Conservation (phyloP, 371 early-diverging fungal species). For the Apophysomyces sp. region DNA sequence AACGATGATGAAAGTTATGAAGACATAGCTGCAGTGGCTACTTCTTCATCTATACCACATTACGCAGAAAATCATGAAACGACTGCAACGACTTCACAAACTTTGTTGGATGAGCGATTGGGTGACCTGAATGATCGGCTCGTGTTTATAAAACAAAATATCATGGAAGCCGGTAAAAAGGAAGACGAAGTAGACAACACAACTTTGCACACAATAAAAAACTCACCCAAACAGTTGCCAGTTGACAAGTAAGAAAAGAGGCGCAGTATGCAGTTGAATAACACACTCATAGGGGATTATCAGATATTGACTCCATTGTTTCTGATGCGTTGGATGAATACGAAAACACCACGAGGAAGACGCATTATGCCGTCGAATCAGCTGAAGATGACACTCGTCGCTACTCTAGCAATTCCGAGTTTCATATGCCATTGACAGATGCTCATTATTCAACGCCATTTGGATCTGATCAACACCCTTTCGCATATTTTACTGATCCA, state of each 20-base stretch:
- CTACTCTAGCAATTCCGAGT: slow-evolving; percentile 20
- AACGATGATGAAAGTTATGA: slow-evolving; percentile 5
- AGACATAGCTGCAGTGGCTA: background rate
- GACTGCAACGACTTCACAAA: slow-evolving; percentile 22
- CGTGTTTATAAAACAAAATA: slow-evolving; percentile 33
- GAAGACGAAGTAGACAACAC: slow-evolving; percentile 15
- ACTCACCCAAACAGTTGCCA: background rate
- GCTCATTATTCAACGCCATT: slow-evolving; percentile 26
- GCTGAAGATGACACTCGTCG: slow-evolving; percentile 11
- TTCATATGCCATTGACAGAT: slow-evolving; percentile 19
- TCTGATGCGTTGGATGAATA: slow-evolving; percentile 40
- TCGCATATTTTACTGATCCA: slow-evolving; percentile 29
- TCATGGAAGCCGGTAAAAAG: slow-evolving; percentile 21
- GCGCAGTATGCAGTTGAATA: background rate
- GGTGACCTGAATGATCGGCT: slow-evolving; percentile 42
- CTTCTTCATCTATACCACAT: background rate
- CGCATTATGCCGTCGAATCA: background rate
- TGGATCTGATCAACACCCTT: slow-evolving; percentile 40
- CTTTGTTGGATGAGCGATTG: slow-evolving; percentile 24
- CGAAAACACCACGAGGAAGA: slow-evolving; percentile 15
- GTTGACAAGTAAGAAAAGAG: slow-evolving; percentile 13
- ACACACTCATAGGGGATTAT: slow-evolving; percentile 1
- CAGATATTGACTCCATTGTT: slow-evolving; percentile 37
- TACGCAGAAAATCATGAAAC: background rate
- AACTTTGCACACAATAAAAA: slow-evolving; percentile 16